These are phyloP conservation scores for Emericellopsis atlantica DNA, from an alignment of 2,329 filamentous ascomycete genomes.

Conservation along the genomic window DNA sequence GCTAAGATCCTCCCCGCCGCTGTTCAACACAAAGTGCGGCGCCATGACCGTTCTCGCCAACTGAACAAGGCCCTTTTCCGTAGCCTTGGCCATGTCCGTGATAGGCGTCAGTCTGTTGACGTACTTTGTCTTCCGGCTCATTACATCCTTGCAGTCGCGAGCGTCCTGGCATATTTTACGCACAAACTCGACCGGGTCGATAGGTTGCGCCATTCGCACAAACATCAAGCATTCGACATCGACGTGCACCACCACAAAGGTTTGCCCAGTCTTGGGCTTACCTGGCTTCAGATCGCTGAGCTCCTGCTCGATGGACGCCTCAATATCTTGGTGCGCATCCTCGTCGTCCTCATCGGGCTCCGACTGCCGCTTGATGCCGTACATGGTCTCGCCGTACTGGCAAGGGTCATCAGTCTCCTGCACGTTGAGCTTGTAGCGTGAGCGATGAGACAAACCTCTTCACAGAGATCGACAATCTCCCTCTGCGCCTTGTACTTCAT, in stretches of 20 bases:
- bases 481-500: conserved; percentile 58
- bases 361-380: conserved; percentile 28
- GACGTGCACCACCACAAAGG: conserved; percentile 40
- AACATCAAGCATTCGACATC: conserved; percentile 53
- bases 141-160: conserved; percentile 23
- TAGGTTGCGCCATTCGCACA: conserved; percentile 40
- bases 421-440: background rate
- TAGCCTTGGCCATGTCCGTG: conserved; percentile 47
- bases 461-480: conserved; percentile 54
- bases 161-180: conserved; percentile 44
- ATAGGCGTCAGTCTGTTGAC: conserved; percentile 46
- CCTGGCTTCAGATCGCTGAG: conserved; percentile 45
- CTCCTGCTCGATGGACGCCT: conserved; percentile 60
- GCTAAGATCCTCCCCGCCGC: background rate
- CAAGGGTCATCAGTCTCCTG: conserved; percentile 5
- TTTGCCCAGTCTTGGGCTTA: conserved; percentile 26
- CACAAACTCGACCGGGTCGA: conserved; percentile 43
- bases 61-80: conserved; percentile 52
- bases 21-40: background rate
- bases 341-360: conserved; percentile 7
- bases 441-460: conserved; percentile 34
- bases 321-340: conserved; percentile 44
- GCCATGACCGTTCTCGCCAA: conserved; percentile 42
- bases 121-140: conserved; percentile 37
- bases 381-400: conserved; percentile 54